Percentiles rank a stretch among this genome's conserved stretches.
Conservation (phyloP, 2,329 filamentous ascomycete genomes). For the Byssochlamys sp. region DNA sequence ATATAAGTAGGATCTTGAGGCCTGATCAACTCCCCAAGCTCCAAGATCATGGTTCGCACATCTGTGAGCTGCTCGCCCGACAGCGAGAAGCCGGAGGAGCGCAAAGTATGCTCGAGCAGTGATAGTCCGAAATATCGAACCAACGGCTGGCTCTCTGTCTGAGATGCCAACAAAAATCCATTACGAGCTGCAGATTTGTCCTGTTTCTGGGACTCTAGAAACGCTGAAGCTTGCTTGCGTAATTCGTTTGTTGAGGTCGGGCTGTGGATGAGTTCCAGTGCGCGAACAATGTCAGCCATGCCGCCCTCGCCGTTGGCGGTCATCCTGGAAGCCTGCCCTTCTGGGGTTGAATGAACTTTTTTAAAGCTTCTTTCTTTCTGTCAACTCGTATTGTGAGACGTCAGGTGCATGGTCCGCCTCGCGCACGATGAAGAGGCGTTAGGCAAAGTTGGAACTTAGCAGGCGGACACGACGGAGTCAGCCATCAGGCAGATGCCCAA, state of each 20-base stretch:
- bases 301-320: constrained; percentile 27
- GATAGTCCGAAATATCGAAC: constrained; percentile 91
- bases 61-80: constrained; percentile 56
- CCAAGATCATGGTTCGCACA: constrained; percentile 66
- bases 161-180: constrained; percentile 72
- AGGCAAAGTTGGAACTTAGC: neutral
- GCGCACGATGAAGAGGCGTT: neutral
- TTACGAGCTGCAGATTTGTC: constrained; percentile 70
- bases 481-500: neutral
- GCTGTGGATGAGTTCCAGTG: constrained; percentile 78
- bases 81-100: constrained; percentile 72
- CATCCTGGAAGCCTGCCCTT: constrained; percentile 13
- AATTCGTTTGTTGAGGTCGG: constrained; percentile 69
- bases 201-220: constrained; percentile 76
- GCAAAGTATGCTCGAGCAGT: constrained; percentile 79
- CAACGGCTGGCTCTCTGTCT: constrained; percentile 63
- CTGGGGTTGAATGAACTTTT: neutral
- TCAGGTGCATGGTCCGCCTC: neutral
- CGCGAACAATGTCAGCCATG: constrained; percentile 58
- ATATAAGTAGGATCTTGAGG: constrained; percentile 70
- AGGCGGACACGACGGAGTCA: neutral
- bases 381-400: neutral
- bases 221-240: constrained; percentile 71
- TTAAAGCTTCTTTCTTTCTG: neutral
- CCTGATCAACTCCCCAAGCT: constrained; percentile 63